Evolutionary conservation across 805 yeast species (phyloP), one percentile per base, ranked within the genome.

Genomic region (Lipomyces kockii): DNA sequence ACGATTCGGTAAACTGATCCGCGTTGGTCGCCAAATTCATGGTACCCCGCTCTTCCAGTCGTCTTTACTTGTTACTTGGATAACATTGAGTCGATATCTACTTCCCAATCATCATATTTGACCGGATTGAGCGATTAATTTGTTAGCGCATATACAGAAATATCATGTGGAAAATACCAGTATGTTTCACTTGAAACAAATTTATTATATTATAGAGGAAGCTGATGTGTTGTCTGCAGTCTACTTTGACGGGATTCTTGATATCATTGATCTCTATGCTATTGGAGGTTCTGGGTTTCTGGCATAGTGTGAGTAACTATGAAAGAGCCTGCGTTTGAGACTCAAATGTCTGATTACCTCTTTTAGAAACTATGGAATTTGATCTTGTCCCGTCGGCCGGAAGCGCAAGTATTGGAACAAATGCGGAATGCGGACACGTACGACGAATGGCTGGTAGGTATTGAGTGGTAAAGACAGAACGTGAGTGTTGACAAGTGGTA

Each of bases 401-500:
- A 20, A 79, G 83, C 65, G 84, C 59, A 34, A 27, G 34, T 68
- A 83, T 59, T 84, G 83, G 12, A 80, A 84, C 58, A 83, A 83
- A 69, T 81, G 82, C 51, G 83, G 83, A 22, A 78, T 25, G 88
- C 89, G 22, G 80, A 82, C 55, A 83, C 84, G 22, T 90, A 86
- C 76, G 85, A 83, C 52, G 94, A 90, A 65, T 94, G 97, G 94
- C 87, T 84, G 69, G 79, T 77, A 25, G 14, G 65, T n/a, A 43
- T 3, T 17, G 71, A 63, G 22, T 22, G 65, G 37, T 20, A 43
- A n/a, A 32, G n/a, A 53, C 8, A 3, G 29, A 25, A 17, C 5
- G 34, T 27, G n/a, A 25, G n/a, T 20, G 32, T 11, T 53, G 11
- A 53, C 34, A 12, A 27, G 49, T 17, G 8, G 22, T 34, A 77